Evolutionary conservation across 768 basidiomycete genomes (phyloP), one percentile per base, ranked within the genome.

Genomic region (Fomitopsis serialis): DNA sequence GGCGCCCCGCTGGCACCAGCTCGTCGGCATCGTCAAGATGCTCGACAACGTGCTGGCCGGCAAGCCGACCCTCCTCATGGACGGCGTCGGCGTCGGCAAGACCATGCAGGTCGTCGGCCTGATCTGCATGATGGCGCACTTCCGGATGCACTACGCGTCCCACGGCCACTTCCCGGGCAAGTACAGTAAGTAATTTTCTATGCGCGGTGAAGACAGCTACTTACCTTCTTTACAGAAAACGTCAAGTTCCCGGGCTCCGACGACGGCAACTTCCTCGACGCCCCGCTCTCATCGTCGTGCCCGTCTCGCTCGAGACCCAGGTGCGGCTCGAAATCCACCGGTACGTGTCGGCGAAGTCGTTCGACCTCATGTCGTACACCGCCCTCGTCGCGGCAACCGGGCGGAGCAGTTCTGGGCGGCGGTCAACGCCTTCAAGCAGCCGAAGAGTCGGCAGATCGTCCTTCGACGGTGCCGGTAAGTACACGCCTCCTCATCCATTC

Each of bases 11-110:
- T 64, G 63, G 63, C 63, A 65, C 45, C 59, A 66, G 34, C 48
- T 66, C 0, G 36, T 64, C 0, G 55, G 63, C 0, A 62, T 68
- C 4, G 32, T 54, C 44, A 45, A 56, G n/a, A 60, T 68, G 54
- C 12, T 64, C 0, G 17, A 61, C 15, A 29, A 48, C 0, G 35
- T 45, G 0, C 50, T 63, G 2, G n/a, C 55, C 0, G 24, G 36
- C 0, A 1, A 53, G 11, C 55, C 55, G 0, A 42, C 66, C 2
- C 53, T 67, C 0, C 42, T 66, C 0, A 64, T 68, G 64, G 66
- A 68, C 32, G 55, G 57, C 0, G 61, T 67, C 0, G 60, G 66
- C 0, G 52, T 68, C 1, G 61, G 64, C 0, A 67, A 67, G 42
- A 66, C 60, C 0, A 36, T 67, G 1, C 60, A 67, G 12, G 59